Evolutionary conservation across 805 yeast species (phyloP).

Genomic region (Priceomyces haplophilus): DNA sequence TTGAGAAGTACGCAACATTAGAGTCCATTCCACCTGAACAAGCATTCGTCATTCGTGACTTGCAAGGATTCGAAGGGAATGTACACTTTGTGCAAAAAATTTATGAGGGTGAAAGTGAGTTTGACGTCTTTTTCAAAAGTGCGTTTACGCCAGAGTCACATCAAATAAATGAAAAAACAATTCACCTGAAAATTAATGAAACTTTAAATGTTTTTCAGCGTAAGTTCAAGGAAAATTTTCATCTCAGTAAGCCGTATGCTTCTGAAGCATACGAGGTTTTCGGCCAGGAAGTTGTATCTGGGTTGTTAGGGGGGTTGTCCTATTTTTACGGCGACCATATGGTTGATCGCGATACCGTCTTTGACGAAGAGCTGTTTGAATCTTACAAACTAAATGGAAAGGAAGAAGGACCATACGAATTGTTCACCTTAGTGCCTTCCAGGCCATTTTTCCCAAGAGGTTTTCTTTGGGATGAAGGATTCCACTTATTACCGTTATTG

Average conservation of each 20-base stretch:
- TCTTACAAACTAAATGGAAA: slow-evolving; percentile 49
- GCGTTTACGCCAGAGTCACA: slow-evolving; percentile 38
- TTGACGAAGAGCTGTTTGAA: slow-evolving; percentile 69
- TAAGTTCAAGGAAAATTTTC: slow-evolving; percentile 51
- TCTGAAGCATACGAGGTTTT: slow-evolving; percentile 45
- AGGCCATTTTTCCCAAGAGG: slow-evolving; percentile 95
- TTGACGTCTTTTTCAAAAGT: slow-evolving; percentile 61
- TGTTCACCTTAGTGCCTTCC: slow-evolving; percentile 85
- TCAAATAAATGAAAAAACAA: slow-evolving; percentile 33
- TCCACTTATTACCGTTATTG: slow-evolving; percentile 78
- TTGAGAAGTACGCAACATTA: slow-evolving; percentile 22
- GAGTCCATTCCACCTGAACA: slow-evolving; percentile 45
- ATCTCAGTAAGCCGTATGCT: slow-evolving; percentile 54
- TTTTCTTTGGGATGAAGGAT: slow-evolving; percentile 98
- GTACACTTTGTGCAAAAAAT: slow-evolving; percentile 75
- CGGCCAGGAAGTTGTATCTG: slow-evolving; percentile 77
- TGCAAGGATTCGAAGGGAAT: slow-evolving; percentile 65
- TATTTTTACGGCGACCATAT: slow-evolving; percentile 80
- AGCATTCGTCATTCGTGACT: slow-evolving; percentile 54
- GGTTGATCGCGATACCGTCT: slow-evolving; percentile 68
- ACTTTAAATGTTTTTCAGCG: slow-evolving; percentile 42
- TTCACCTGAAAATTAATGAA: slow-evolving; percentile 32
- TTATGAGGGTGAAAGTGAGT: slow-evolving; percentile 71
- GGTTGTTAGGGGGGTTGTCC: slow-evolving; percentile 85
- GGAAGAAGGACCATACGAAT: slow-evolving; percentile 72